These are phyloP conservation scores for Annulohypoxylon moriforme DNA, from an alignment of 495 filamentous ascomycete species.

Conservation along the genomic window DNA sequence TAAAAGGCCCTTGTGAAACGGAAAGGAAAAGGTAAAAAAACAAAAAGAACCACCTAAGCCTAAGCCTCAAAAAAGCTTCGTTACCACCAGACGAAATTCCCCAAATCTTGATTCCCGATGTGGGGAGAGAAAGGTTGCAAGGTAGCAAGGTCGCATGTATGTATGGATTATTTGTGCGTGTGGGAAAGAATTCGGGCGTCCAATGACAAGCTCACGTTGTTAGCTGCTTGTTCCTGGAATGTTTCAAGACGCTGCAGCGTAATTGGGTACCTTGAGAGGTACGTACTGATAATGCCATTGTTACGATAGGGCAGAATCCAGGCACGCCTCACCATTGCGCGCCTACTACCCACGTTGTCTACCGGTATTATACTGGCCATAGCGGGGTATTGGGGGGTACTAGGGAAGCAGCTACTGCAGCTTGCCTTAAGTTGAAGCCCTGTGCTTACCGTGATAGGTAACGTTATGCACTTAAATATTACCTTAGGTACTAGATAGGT, in stretches of 20 bases:
- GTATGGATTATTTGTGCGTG: slow-evolving; percentile 9
- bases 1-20: not conserved
- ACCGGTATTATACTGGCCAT: slow-evolving; percentile 23
- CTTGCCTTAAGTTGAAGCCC: slow-evolving; percentile 23
- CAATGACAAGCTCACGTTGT: slow-evolving; percentile 34
- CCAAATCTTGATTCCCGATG: slow-evolving; percentile 35
- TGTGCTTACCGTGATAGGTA: not conserved
- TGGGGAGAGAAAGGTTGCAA: slow-evolving; percentile 23
- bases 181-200: slow-evolving; percentile 41
- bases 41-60: not conserved
- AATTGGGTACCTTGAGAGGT: slow-evolving; percentile 10
- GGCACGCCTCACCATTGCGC: slow-evolving; percentile 23
- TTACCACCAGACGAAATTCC: slow-evolving; percentile 26
- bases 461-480: not conserved
- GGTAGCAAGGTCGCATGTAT: slow-evolving; percentile 10
- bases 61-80: slow-evolving; percentile 16
- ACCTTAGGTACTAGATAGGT: not conserved
- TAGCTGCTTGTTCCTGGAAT: slow-evolving; percentile 41
- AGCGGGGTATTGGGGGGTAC: slow-evolving; percentile 16
- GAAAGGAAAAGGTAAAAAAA: not conserved
- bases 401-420: slow-evolving; percentile 31
- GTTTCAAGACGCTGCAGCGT: slow-evolving; percentile 39
- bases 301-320: slow-evolving; percentile 34
- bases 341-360: not conserved
- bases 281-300: slow-evolving; percentile 20